phyloP scores from a whole-genome alignment of 2,329 filamentous ascomycete species.

The Claviceps sp. region DNA sequence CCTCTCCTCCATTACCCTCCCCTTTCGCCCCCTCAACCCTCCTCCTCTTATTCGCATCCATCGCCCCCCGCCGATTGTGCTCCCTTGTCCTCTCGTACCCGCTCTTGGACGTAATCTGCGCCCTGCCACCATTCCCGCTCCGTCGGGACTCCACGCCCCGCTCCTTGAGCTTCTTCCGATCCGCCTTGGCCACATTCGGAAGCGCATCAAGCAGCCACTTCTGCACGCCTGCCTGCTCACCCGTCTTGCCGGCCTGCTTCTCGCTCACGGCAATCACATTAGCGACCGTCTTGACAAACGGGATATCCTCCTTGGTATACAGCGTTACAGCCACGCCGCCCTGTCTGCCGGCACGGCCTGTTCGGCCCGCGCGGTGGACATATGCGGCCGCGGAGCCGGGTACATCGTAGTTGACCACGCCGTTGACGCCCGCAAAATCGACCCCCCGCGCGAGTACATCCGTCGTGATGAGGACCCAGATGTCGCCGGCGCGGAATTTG shows the following conservation, averaged over 20 bases:
- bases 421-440: conserved; percentile 89
- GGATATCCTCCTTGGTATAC: conserved; percentile 90
- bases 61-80: conserved; percentile 51
- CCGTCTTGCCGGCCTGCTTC: conserved; percentile 46
- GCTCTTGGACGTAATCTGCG: conserved; percentile 72
- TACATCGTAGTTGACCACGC: conserved; percentile 95
- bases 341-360: conserved; percentile 73
- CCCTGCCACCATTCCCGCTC: conserved; percentile 23
- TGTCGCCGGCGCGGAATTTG: conserved; percentile 77
- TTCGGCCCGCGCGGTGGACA: conserved; percentile 85
- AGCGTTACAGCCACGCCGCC: conserved; percentile 87
- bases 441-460: conserved; percentile 85
- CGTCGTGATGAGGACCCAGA: conserved; percentile 94
- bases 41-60: conserved; percentile 45
- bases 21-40: conserved; percentile 21
- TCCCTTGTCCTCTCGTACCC: conserved; percentile 59
- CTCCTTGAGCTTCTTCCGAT: conserved; percentile 70
- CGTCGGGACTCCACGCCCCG: conserved; percentile 64
- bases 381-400: conserved; percentile 83
- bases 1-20: conserved; percentile 8
- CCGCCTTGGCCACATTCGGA: conserved; percentile 70
- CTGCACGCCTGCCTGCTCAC: conserved; percentile 48
- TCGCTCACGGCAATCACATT: conserved; percentile 83
- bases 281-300: conserved; percentile 76
- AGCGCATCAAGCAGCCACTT: conserved; percentile 83